phyloP scores from a whole-genome alignment of 2,329 filamentous ascomycete species.

The Ascochyta koolunga region DNA sequence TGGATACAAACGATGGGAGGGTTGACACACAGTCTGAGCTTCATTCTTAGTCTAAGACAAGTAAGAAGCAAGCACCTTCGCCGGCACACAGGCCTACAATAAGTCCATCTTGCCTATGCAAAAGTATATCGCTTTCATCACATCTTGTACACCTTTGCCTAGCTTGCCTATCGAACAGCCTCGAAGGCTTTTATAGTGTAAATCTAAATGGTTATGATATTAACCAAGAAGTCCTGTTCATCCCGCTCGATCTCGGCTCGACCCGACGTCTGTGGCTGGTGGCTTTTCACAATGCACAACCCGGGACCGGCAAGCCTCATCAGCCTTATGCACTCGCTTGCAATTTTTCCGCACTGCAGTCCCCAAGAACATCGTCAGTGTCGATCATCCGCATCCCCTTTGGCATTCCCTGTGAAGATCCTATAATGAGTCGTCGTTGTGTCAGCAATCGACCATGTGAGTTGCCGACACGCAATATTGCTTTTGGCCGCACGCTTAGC shows the following conservation, averaged over 20 bases:
- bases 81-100: too few species aligned
- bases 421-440: background rate
- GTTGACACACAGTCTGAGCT: too few species aligned
- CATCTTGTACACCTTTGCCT: too few species aligned
- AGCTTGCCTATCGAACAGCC: too few species aligned
- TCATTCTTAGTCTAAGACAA: too few species aligned
- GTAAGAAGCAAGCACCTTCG: too few species aligned
- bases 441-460: background rate
- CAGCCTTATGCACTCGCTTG: slow-evolving; percentile 10
- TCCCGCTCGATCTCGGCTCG: slow-evolving; percentile 8
- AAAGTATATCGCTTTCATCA: too few species aligned
- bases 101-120: too few species aligned
- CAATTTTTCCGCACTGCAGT: background rate
- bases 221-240: background rate
- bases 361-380: slow-evolving; percentile 7
- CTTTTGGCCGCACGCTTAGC: background rate
- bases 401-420: slow-evolving; percentile 7
- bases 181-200: background rate
- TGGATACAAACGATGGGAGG: too few species aligned
- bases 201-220: background rate
- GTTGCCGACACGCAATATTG: background rate
- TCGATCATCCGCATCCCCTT: slow-evolving; percentile 18
- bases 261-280: slow-evolving; percentile 12
- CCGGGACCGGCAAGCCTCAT: slow-evolving; percentile 3
- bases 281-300: slow-evolving; percentile 7